Evolutionary conservation across 169 alveolate genomes (phyloP), one percentile per base, ranked within the genome.

Genomic region (Ichthyophthirius multifiliis): DNA sequence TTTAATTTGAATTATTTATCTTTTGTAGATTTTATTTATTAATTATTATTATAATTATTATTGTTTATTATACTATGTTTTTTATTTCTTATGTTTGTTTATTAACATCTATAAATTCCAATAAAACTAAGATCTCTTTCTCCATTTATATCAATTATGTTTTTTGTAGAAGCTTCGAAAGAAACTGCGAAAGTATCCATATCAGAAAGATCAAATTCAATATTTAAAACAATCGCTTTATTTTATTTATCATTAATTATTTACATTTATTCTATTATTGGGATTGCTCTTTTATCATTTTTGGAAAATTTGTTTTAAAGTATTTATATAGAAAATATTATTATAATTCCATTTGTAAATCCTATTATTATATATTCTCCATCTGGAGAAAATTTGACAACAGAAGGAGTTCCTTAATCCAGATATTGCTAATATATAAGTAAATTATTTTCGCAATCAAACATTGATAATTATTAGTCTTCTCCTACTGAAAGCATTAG

Each of bases 341-440:
- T 23, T 67, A 67, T 5, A 0, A 37, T 13, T 3, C 77, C 77
- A 41, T 15, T 67, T 6, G 15, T 39, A 32, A 90, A 88, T 37
- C 96, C 96, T 4, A 93, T 89, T 5, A 93, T 93, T 13, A 93
- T 18, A 23, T 82, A 83, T 62, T 87, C 86, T 5, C 96, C 95
- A 83, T 86, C 89, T 16, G 95, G 96, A 31, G 93, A 85, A 62
- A 85, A 93, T 37, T 87, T 74, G 12, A 93, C 80, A 35, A 89
- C 65, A 4, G 96, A 81, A 30, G 94, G 91, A 31, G 87, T 43
- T 31, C 71, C 39, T 55, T 88, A 82, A 39, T 93, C 93, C 73
- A 93, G 71, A 88, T 90, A 86, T 46, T 90, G 90, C 13, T 84
- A 82, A 13, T 84, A 48, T 23, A 89, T 74, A 10, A 86, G 45